Base-by-base conservation (phyloP, 176 grass and related monocot genomes). In the Otatea glauca region DNA sequence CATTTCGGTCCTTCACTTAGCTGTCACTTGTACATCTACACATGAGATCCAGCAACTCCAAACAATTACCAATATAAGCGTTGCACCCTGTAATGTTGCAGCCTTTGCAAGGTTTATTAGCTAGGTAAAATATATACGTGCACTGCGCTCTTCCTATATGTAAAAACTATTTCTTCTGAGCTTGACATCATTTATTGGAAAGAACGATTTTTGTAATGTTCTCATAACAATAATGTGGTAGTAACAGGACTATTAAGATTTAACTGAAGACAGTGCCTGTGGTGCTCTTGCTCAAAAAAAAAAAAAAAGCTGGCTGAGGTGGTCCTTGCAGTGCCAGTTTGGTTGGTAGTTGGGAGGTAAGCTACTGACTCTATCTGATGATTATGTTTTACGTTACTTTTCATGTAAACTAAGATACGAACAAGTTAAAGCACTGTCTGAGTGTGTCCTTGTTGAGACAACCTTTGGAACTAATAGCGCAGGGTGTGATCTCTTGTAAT, bases 341-440 rank as follows among this genome's bases (percentile, higher is more conserved):
- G 53, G 88, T 80, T 81, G 65, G 63, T 81, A 65, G 83, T 85
- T 86, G 77, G 77, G 71, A 81, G 55, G 83, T 89, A 76, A 53
- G 64, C 23, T 45, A 62, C 63, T 76, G 37, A 70, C 54, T 71
- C 53, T 64, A 3, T 64, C 23, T 37, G 48, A 85, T 77, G 77
- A 76, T 81, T 71, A 81, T 75, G 29, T 37, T 72, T 41, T 74
- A 74, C 4, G 47, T 20, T 43, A 32, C 41, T 51, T 75, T 89
- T 60, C 50, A 68, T 85, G 41, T 75, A 76, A 75, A 53, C 11
- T 34, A 84, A 67, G 18, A 75, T 61, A 60, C n/a, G 6, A 45
- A 65, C 32, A 43, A 75, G n/a, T 38, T 32, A 18, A 70, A 85
- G 49, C 43, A 75, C 54, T 68, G 32, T 67, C 41, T 18, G 75